Percentiles rank a stretch among this genome's conserved stretches.
phyloP scores from a whole-genome alignment of 192 early-diverging fungal species.

The Powellomyces hirtus region DNA sequence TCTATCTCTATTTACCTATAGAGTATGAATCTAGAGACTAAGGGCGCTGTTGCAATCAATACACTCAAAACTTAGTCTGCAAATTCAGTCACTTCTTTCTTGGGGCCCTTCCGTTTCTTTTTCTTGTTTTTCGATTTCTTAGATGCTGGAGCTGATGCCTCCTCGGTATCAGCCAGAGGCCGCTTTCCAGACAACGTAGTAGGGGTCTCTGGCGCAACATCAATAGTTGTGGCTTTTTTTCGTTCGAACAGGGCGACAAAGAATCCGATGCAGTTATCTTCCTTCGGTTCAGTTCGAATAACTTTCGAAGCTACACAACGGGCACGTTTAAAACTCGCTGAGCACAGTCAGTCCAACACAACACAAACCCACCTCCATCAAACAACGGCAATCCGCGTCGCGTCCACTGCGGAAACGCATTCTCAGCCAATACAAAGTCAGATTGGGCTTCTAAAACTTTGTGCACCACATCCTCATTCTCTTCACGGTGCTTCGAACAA shows the following conservation, averaged over 20 bases:
- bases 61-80: no score
- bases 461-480: conserved; percentile 95
- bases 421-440: conserved; percentile 56
- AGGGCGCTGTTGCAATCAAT: no score
- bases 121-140: not conserved
- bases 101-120: conserved; percentile 8
- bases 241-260: conserved; percentile 94
- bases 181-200: not conserved
- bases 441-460: conserved; percentile 54
- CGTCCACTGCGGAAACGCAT: conserved; percentile 76
- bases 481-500: conserved; percentile 87
- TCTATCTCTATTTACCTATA: no score
- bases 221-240: conserved; percentile 7
- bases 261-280: conserved; percentile 91
- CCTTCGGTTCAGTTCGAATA: conserved; percentile 72
- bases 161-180: not conserved
- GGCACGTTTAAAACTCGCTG: conserved; percentile 29
- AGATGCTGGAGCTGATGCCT: not conserved
- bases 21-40: no score
- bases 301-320: conserved; percentile 56
- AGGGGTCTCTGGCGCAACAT: not conserved
- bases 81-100: no score
- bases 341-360: conserved; percentile 9
- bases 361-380: conserved; percentile 12
- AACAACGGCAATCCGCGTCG: conserved; percentile 67